phyloP scores from a whole-genome alignment of 2,329 filamentous ascomycete genomes.

The Hypoxylon sp. region DNA sequence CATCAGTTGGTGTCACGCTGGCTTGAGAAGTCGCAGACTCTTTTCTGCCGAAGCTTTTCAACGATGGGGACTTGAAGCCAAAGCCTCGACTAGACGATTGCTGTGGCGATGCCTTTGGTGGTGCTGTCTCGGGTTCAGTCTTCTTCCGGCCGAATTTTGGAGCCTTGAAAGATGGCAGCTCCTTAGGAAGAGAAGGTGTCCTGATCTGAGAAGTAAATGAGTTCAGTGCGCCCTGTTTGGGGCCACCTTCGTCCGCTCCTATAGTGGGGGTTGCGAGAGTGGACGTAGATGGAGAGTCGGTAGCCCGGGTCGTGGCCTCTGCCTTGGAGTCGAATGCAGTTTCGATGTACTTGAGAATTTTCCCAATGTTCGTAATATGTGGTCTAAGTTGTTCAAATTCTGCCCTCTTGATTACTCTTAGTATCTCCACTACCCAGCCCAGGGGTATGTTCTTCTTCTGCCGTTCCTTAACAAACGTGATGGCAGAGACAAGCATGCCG shows the following conservation, averaged over 20 bases:
- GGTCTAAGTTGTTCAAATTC: conserved; percentile 39
- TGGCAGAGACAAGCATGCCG: conserved; percentile 43
- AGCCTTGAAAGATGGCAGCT: conserved; percentile 27
- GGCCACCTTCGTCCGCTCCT: neutral
- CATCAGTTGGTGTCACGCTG: conserved; percentile 1
- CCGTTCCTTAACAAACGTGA: conserved; percentile 44
- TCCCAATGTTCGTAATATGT: conserved; percentile 41
- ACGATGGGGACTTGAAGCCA: conserved; percentile 34
- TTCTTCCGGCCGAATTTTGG: conserved; percentile 33
- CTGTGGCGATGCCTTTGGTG: conserved; percentile 9
- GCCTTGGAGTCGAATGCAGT: conserved; percentile 29
- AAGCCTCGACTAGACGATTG: conserved; percentile 14
- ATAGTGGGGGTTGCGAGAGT: neutral
- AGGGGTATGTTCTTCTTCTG: conserved; percentile 44
- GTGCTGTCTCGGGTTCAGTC: conserved; percentile 15
- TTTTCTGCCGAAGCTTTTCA: conserved; percentile 28
- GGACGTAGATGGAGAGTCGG: conserved; percentile 3
- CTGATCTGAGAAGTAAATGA: conserved; percentile 30
- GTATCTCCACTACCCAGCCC: conserved; percentile 44
- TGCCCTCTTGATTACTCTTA: conserved; percentile 38
- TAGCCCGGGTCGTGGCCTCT: neutral
- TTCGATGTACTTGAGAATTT: conserved; percentile 45
- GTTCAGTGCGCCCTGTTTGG: conserved; percentile 5
- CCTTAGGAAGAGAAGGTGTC: conserved; percentile 27
- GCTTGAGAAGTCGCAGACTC: conserved; percentile 18